These are phyloP conservation scores for Malus fusca DNA, from an alignment of 306 rosid genomes.

Conservation along the genomic window DNA sequence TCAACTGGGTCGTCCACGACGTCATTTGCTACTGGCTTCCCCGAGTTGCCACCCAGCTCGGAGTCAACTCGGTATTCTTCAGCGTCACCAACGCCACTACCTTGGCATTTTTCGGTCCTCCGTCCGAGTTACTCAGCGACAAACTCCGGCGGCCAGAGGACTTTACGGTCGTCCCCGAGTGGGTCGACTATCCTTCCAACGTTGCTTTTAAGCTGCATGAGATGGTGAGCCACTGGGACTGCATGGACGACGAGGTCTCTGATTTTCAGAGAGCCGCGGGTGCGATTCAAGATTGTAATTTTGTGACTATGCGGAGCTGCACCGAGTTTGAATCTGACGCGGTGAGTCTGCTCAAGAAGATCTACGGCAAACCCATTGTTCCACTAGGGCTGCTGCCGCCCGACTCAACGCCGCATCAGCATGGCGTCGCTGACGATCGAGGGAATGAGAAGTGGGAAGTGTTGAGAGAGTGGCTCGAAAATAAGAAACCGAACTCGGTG, in stretches of 20 bases:
- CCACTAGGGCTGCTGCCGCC: conserved; percentile 16
- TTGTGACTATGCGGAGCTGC: background rate
- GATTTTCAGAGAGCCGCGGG: background rate
- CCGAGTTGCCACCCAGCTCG: background rate
- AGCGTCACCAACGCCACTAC: background rate
- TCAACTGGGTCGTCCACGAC: conserved; percentile 20
- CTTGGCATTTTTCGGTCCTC: background rate
- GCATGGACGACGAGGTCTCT: conserved; percentile 13
- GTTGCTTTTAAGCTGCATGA: conserved; percentile 13
- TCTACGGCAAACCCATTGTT: conserved; percentile 15
- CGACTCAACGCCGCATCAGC: background rate
- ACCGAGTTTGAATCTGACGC: conserved; percentile 13
- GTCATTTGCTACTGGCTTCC: conserved; percentile 5
- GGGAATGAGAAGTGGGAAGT: too few species aligned
- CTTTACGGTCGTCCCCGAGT: conserved; percentile 14
- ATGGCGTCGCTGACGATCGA: background rate
- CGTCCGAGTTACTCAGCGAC: background rate
- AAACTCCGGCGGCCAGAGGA: conserved; percentile 7
- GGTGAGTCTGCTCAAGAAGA: background rate
- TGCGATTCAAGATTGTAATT: background rate
- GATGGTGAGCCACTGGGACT: background rate
- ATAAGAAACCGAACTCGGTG: too few species aligned
- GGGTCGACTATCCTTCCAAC: background rate
- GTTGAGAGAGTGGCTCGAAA: too few species aligned
- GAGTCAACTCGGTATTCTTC: conserved; percentile 1